Evolutionary conservation across 2,329 filamentous ascomycete species (phyloP), one percentile per base, ranked within the genome.

Genomic region (Emergomyces pasteurianus): DNA sequence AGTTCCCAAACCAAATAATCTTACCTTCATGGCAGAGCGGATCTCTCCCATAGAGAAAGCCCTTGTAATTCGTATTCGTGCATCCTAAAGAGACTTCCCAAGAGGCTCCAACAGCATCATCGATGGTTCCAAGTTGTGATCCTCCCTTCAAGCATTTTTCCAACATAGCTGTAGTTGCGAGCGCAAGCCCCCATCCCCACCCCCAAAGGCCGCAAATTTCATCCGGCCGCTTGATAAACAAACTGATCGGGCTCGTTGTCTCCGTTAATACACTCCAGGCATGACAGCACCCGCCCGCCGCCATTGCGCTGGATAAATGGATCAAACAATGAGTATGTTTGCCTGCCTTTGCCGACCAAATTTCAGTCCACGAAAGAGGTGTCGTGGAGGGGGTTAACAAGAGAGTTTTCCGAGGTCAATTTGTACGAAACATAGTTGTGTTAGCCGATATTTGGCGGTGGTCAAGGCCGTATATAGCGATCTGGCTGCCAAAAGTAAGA

Each of bases 131-230:
- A n/a, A 31, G 46, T 43, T 21, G 49, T 49, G 14, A 61, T 61
- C 14, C 59, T 61, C 14, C 59, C 31, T 40, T 61, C 60, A 43
- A 61, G 42, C 56, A 61, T 61, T 14, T 46, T 43, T 28, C 60
- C 47, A 23, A 61, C 12, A 43, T 59, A 34, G 5, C 34, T 50
- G 16, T 54, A 61, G 12, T 61, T 58, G 38, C 49, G 38, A 5
- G 38, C 49, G 38, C 1, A 61, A 58, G 31, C 57, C 47, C 59
- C 56, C 56, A 53, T 58, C 42, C 36, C 28, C 43, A 58, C 3
- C n/a, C 31, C 43, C 4, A n/a, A 26, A 21, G 28, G 18, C 58
- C 36, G 54, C 49, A 43, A 55, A 7, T 36, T n/a, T 42, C 36
- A 38, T 58, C 26, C 38, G 18, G 43, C 23, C 40, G 57, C 23